Evolutionary conservation across 257 asterid species (phyloP).

Genomic region (Orobanche coerulescens): DNA sequence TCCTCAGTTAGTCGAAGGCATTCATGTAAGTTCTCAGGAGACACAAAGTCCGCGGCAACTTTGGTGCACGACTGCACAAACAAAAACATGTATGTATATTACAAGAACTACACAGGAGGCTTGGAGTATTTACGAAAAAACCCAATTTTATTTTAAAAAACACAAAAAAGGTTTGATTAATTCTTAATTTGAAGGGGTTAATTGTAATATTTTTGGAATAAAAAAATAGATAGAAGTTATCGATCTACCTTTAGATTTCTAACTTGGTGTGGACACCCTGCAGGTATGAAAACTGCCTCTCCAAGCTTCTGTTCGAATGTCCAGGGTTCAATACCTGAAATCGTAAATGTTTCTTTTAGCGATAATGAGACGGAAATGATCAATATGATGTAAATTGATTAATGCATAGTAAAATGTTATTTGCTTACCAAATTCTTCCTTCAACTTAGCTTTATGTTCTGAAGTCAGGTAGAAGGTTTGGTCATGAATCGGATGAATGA

Average conservation of each 20-base stretch:
- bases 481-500: constrained; percentile 88
- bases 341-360: not conserved
- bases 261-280: constrained; percentile 99
- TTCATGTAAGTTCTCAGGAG: constrained; percentile 81
- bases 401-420: not conserved
- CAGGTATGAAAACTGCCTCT: constrained; percentile 93
- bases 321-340: constrained; percentile 87
- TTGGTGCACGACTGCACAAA: constrained; percentile 83
- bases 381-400: not conserved
- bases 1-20: constrained; percentile 73
- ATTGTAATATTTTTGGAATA: no score
- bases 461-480: constrained; percentile 72
- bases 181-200: no score
- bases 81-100: no score
- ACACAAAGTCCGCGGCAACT: constrained; percentile 88
- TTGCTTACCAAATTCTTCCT: constrained; percentile 73
- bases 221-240: no score
- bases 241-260: constrained; percentile 71
- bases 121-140: no score
- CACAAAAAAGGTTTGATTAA: no score
- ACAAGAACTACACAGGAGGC: no score
- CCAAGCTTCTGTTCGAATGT: constrained; percentile 84
- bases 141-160: no score
- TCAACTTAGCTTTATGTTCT: constrained; percentile 65
- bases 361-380: not conserved